Base-by-base conservation (phyloP, 192 early-diverging fungal species). In the Rhizoclosmatium sp. region DNA sequence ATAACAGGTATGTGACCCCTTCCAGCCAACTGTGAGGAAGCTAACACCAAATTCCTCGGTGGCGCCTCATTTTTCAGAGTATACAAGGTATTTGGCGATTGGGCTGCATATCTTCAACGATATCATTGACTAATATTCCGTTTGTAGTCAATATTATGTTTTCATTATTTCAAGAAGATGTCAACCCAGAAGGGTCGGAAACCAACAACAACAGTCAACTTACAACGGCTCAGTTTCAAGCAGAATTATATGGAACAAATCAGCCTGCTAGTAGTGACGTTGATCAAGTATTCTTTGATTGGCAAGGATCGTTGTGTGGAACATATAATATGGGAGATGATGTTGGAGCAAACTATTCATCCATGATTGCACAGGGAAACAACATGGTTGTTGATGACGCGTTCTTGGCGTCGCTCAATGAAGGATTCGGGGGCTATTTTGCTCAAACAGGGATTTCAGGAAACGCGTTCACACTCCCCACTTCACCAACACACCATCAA, bases 401-500 rank as follows among this genome's bases (percentile, higher is more conserved):
- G 1, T 64, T 75, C 39, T 31, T 75, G 44, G 60, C 73, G 9
- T 60, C 49, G 7, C 14, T 75, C 44, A 46, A 51, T 44, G 60
- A 75, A 19, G 73, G 44, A 16, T 75, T 75, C 19, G 48, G 48
- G 1, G 21, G 23, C 60, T 75, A 75, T 64, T 75, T 75, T 64
- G 58, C 73, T 23, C 73, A 75, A 44, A 75, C 73, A 23, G 73
- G 60, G 21, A 51, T 44, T 2, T 23, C 58, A 59, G 73, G 10
- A 69, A n/a, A 60, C 31, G 60, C 73, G 19, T 21, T 40, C 39
- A 7, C 9, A 9, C 5, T 64, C 7, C 10, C 7, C 47, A 40
- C 45, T 41, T 42, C 58, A 45, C 41, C 60, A 44, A 41, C 40
- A 75, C n/a, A 39, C 64, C 21, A 40, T 14, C 73, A 75, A 19